Base-by-base conservation (phyloP, 1,284 basidiomycete genomes). In the Caloboletus inedulis region DNA sequence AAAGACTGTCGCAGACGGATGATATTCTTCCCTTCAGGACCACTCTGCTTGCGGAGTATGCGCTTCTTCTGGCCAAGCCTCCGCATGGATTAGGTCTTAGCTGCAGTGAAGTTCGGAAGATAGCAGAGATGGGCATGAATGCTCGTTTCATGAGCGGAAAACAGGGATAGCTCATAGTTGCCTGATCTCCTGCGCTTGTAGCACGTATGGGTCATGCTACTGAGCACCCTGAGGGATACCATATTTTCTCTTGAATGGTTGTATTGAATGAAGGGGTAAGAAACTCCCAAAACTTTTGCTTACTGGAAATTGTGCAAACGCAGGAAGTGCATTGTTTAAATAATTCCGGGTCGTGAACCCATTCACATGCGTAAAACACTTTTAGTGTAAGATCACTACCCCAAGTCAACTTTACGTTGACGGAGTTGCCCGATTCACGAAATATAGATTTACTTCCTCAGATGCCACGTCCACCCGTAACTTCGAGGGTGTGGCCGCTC, bases 401-500 rank as follows among this genome's bases (percentile, higher is more conserved):
- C n/a, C 21, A 25, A 21, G 18, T 44, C 16, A 19, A 41, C 18
- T 39, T 27, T 30, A 16, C 10, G 31, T 12, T 10, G 19, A 37
- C 3, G n/a, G 3, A 25, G 29, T 10, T 25, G 23, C 27, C 12
- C 39, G 6, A 25, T 25, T 18, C 42, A 33, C 30, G 23, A 29
- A n/a, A 49, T 18, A 6, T 27, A 44, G 14, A 3, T 23, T 23
- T 14, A 35, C 29, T 35, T 16, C 29, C 34, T 61, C 34, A 89
- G 51, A 89, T 89, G 42, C 86, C 85, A 53, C 76, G 76, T 43
- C 89, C 88, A 35, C 87, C 89, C 36, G 89, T 89, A 29, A 87
- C 87, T 68, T 90, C 89, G 40, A 94, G 75, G 16, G 87, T 91
- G 69, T 93, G 90, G 16, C 91, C 91, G 37, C 79, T 83, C 47